Evolutionary conservation across 2,329 filamentous ascomycete genomes (phyloP), one percentile per base, ranked within the genome.

Genomic region (Cyclaneusma minus): DNA sequence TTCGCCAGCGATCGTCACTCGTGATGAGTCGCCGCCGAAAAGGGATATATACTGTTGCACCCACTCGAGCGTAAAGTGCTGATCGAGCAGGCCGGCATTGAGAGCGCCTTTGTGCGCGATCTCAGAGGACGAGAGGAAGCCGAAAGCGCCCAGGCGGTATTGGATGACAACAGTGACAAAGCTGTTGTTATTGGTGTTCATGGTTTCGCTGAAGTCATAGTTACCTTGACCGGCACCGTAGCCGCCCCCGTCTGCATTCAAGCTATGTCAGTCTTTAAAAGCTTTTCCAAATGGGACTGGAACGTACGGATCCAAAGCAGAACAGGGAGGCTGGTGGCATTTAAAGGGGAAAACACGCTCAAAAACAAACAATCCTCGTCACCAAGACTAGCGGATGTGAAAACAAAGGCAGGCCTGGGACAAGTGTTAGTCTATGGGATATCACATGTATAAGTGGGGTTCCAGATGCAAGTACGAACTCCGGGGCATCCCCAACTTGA

Each of bases 31-130:
- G 3, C 67, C 65, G 0, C 67, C 64, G 28, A 72, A 71, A 2
- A 51, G 41, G 2, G 44, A 36, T 27, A 71, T 64, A 31, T 71
- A 45, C 6, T 50, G 51, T 25, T 66, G 56, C 0, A 70, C 58
- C 52, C 67, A 71, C 35, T 58, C 41, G 2, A 72, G 42, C 3
- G 60, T 56, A 4, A 58, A 56, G 9, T 55, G 51, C 35, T 68
- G 62, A 31, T 70, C 65, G 3, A 62, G 47, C 0, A 70, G 42
- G 0, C 65, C 66, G 1, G 60, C 58, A 31, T 73, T 72, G 7
- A 61, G 27, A 5, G 47, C 27, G 0, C 45, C 47, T 3, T 44
- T 40, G 0, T 49, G 47, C 18, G 55, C 50, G 9, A 66, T 45
- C 13, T 56, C 50, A 21, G 54, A 35, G 34, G 58, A 58, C 0